Conservation (phyloP, 1,284 basidiomycete genomes). For the Trichosporon asahii region DNA sequence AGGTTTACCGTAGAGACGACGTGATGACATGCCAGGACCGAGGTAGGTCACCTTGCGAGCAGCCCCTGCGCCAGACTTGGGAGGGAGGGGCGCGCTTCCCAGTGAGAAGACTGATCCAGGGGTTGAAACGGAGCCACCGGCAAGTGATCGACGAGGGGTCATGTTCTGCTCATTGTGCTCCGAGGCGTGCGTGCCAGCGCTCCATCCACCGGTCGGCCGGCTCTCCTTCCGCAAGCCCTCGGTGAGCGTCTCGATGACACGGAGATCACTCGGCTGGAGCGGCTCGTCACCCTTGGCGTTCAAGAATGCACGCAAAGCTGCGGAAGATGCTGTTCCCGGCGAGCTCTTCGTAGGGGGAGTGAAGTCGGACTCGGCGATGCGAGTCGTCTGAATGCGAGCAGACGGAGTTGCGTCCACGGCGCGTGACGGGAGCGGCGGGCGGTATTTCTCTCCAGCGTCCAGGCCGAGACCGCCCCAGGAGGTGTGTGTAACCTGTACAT, state of each 20-base stretch:
- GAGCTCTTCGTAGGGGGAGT: conserved; percentile 7
- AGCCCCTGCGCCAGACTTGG: background rate
- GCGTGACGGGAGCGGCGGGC: background rate
- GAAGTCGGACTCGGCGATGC: background rate
- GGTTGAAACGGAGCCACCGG: conserved; percentile 6
- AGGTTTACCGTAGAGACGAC: conserved; percentile 28
- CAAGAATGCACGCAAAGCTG: conserved; percentile 36
- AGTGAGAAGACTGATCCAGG: conserved; percentile 26
- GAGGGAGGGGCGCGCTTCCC: conserved; percentile 12
- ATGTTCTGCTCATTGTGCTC: background rate
- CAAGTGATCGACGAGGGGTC: background rate
- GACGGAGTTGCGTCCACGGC: conserved; percentile 3
- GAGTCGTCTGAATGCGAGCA: background rate
- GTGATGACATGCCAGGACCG: conserved; percentile 43
- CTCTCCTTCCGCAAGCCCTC: conserved; percentile 32
- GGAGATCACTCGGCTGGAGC: conserved; percentile 32
- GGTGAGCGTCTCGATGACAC: conserved; percentile 37
- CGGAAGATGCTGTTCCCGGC: conserved; percentile 17
- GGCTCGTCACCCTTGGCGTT: conserved; percentile 35
- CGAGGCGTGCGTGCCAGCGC: conserved; percentile 23
- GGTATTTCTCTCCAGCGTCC: conserved; percentile 3
- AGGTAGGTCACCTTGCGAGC: conserved; percentile 31
- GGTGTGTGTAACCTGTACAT: conserved; percentile 10
- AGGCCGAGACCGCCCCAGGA: conserved; percentile 17
- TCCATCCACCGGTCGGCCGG: conserved; percentile 23